Base-by-base conservation (phyloP, 2,329 filamentous ascomycete genomes). In the Pseudocercospora eumusae region DNA sequence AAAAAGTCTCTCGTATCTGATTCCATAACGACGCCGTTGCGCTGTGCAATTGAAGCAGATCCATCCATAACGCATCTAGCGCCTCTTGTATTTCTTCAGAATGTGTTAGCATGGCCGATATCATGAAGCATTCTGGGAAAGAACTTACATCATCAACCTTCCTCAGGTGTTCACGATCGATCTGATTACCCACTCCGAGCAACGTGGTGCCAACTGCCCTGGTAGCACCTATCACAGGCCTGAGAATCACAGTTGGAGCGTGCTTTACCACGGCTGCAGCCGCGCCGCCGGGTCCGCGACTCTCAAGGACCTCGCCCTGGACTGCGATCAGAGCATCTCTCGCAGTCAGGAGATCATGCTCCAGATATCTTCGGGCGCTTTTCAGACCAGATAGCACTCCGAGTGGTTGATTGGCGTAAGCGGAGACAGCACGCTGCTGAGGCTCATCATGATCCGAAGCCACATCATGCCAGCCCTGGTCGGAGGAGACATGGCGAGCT, bases 241-340 rank as follows among this genome's bases (percentile, higher is more conserved):
- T 82, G 68, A 99, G 86, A 56, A 99, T 89, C 20, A 98, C 91
- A 0, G 93, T 97, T n/a, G 95, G 95, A 28, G 93, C 92, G 69
- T 91, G 86, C 75, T 85, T 88, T 64, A 88, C 83, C 18, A 99
- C 87, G 1, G 89, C 93, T 71, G 82, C 87, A 13, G 92, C 91
- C 1, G 90, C 92, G 1, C 91, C 92, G 45, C 87, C 86, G 0
- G 93, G 93, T 62, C 86, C 92, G 21, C 87, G 85, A 70, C 90
- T 92, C 71, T 97, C 92, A 82, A 96, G 88, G 0, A 96, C 86
- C 74, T 98, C 93, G 0, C 89, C 91, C 0, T 95, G 93, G 25
- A 99, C 91, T 1, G 93, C 95, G 70, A 99, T 93, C 61, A 99
- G 92, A 9, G 93, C 95, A 77, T 99, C 92, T 60, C 88, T 83